phyloP scores from a whole-genome alignment of 805 yeast species.

The Candida odintsovae region DNA sequence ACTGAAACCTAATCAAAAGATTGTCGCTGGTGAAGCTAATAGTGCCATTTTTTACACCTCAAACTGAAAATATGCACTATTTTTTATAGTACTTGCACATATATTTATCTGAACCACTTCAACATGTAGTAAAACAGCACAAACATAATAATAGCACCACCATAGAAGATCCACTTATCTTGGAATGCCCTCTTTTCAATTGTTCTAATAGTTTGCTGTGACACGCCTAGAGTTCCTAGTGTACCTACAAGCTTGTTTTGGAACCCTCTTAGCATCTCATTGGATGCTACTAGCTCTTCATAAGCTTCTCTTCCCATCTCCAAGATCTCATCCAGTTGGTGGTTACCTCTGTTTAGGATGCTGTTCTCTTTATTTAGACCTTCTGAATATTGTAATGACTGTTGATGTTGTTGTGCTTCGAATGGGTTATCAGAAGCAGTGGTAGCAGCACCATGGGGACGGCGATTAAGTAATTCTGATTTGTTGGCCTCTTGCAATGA shows the following conservation, averaged over 20 bases:
- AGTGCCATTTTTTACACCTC: constrained; percentile 57
- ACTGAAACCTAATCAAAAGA: constrained; percentile 45
- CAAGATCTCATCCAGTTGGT: constrained; percentile 81
- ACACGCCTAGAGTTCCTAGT: constrained; percentile 78
- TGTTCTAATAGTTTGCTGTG: constrained; percentile 72
- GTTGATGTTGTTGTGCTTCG: constrained; percentile 32
- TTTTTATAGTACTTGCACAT: constrained; percentile 18
- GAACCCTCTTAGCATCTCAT: constrained; percentile 58
- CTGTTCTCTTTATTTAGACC: constrained; percentile 68
- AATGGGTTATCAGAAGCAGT: constrained; percentile 17
- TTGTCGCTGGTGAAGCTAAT: constrained; percentile 56
- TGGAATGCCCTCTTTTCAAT: constrained; percentile 79
- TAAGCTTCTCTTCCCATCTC: constrained; percentile 86
- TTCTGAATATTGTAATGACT: constrained; percentile 31
- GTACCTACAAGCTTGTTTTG: constrained; percentile 61
- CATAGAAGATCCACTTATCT: constrained; percentile 84
- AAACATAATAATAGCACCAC: constrained; percentile 58
- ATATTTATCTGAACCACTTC: constrained; percentile 49
- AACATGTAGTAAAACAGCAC: constrained; percentile 62
- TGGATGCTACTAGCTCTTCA: constrained; percentile 82
- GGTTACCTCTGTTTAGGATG: constrained; percentile 60
- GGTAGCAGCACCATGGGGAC: constrained; percentile 16
- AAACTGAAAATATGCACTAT: neutral
- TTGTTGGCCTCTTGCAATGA: constrained; percentile 33
- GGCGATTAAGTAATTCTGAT: constrained; percentile 41